Base-by-base conservation (phyloP, 805 yeast species). In the Candida chilensis region DNA sequence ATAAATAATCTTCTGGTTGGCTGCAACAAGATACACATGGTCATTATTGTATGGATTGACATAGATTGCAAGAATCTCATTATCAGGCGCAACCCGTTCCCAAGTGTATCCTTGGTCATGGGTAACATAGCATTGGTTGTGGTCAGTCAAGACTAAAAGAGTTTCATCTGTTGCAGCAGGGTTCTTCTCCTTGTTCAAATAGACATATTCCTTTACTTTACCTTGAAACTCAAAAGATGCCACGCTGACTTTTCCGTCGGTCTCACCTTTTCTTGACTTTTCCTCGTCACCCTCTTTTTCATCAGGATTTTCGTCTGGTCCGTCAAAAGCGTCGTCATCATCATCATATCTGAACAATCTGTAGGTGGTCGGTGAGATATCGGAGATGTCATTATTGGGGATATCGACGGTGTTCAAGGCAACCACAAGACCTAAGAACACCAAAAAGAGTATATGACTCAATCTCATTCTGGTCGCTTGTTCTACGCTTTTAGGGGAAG, bases 311-410 rank as follows among this genome's bases (percentile, higher is more conserved):
- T n/a, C 22, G 22, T n/a, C n/a, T 10, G 10, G 11, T 10, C 10
- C n/a, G 22, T 20, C n/a, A n/a, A n/a, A 20, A 20, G 10, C 22
- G 22, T 20, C 22, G 22, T 20, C 22, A n/a, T 20, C 22, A 20
- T 20, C 22, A n/a, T n/a, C n/a, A n/a, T n/a, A n/a, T n/a, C n/a
- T n/a, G n/a, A n/a, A n/a, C n/a, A n/a, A n/a, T n/a, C n/a, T n/a
- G n/a, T n/a, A n/a, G n/a, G n/a, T n/a, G n/a, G n/a, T n/a, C n/a
- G n/a, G n/a, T n/a, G n/a, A n/a, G n/a, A n/a, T n/a, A n/a, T n/a
- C n/a, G n/a, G n/a, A n/a, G n/a, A n/a, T n/a, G n/a, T n/a, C n/a
- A n/a, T n/a, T n/a, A n/a, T n/a, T n/a, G n/a, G n/a, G n/a, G n/a
- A n/a, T n/a, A n/a, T n/a, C n/a, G n/a, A n/a, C n/a, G n/a, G n/a